phyloP scores from a whole-genome alignment of 202 grass and related monocot species.

The Schoenoplectus triqueter region DNA sequence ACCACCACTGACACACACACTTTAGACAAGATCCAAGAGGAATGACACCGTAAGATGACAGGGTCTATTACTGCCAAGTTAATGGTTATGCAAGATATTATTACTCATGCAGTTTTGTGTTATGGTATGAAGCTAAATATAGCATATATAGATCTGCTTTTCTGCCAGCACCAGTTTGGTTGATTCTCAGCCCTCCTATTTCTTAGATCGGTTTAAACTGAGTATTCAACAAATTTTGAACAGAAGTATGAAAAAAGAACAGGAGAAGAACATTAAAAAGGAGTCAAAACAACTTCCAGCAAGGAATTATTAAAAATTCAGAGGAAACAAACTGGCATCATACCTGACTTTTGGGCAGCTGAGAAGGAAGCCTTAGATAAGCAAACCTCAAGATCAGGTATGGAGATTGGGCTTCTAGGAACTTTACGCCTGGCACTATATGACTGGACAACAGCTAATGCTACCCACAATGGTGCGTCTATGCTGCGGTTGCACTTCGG shows the following conservation, averaged over 20 bases:
- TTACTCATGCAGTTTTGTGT: not conserved
- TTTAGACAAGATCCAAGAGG: not conserved
- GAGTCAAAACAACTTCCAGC: not conserved
- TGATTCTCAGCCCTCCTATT: not conserved
- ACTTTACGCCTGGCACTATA: constrained; percentile 88
- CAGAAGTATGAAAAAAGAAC: not conserved
- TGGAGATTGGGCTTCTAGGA: constrained; percentile 78
- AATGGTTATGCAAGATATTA: not conserved
- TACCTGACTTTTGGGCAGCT: constrained; percentile 78
- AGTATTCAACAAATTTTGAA: not conserved
- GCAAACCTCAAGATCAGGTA: constrained; percentile 74
- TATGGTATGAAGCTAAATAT: not conserved
- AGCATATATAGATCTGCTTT: not conserved
- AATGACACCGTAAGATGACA: not conserved
- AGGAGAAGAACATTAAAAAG: not conserved
- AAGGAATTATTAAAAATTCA: constrained; percentile 15
- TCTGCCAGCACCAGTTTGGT: not conserved
- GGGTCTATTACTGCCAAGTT: not conserved
- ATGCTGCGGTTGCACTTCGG: constrained; percentile 45
- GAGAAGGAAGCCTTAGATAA: constrained; percentile 81
- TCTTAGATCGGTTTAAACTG: not conserved
- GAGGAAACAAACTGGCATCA: constrained; percentile 38
- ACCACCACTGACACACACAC: not conserved
- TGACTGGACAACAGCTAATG: constrained; percentile 81
- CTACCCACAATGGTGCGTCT: constrained; percentile 66